Conservation (phyloP, 2,329 filamentous ascomycete species). For the Talaromyces sp. region DNA sequence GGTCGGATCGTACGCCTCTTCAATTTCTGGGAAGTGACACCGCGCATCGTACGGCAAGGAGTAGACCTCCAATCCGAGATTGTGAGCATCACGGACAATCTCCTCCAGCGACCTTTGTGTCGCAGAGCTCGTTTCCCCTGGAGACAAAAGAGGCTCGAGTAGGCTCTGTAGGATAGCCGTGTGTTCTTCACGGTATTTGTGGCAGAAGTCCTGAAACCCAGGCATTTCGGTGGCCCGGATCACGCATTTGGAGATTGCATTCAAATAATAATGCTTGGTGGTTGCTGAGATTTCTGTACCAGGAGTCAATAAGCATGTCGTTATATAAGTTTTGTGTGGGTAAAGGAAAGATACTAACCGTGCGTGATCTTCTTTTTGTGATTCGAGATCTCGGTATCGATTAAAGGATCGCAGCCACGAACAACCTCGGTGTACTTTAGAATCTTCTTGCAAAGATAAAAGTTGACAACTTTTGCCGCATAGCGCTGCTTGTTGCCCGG, state of each 20-base stretch:
- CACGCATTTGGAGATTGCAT: slow-evolving; percentile 17
- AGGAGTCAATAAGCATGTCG: background rate
- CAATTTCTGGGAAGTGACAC: slow-evolving; percentile 19
- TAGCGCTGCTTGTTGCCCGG: slow-evolving; percentile 17
- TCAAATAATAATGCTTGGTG: slow-evolving; percentile 16
- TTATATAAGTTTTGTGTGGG: background rate
- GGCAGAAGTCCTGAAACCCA: slow-evolving; percentile 19
- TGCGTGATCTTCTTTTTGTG: slow-evolving; percentile 14
- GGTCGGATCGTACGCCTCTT: slow-evolving; percentile 18
- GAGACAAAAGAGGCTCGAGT: slow-evolving; percentile 18
- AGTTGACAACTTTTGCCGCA: slow-evolving; percentile 24
- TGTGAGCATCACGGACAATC: slow-evolving; percentile 24
- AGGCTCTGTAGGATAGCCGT: slow-evolving; percentile 16
- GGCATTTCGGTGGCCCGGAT: slow-evolving; percentile 14
- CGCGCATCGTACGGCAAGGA: slow-evolving; percentile 21
- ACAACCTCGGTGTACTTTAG: slow-evolving; percentile 18
- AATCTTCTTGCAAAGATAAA: slow-evolving; percentile 18
- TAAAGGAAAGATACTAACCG: slow-evolving; percentile 14
- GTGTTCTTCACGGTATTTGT: slow-evolving; percentile 15
- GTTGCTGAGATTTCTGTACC: slow-evolving; percentile 14
- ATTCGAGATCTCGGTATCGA: slow-evolving; percentile 17
- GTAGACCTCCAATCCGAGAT: slow-evolving; percentile 22
- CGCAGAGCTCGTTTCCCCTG: slow-evolving; percentile 6
- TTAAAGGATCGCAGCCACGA: slow-evolving; percentile 17
- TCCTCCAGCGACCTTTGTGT: slow-evolving; percentile 15